Percentiles rank a stretch among this genome's conserved stretches.
Evolutionary conservation across 805 yeast species (phyloP).

Genomic region (Yamadazyma phyllophila): DNA sequence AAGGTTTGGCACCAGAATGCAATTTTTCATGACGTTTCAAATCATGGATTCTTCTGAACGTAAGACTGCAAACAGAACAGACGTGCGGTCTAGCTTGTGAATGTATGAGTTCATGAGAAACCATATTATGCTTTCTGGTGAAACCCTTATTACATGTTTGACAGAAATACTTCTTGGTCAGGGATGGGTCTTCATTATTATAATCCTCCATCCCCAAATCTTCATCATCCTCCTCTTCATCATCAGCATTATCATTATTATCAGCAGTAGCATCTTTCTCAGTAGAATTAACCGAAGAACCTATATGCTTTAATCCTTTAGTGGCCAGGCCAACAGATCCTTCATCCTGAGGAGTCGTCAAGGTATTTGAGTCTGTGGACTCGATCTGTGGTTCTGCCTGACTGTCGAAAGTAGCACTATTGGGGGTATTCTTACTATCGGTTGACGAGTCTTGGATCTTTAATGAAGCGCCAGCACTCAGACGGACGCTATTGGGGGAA

Average conservation of each 20-base stretch:
- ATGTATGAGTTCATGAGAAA: slow-evolving; percentile 69
- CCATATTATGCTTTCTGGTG: slow-evolving; percentile 72
- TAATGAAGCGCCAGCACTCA: background rate
- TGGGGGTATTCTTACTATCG: background rate
- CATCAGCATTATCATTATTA: slow-evolving; percentile 1
- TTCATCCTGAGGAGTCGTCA: background rate
- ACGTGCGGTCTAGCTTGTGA: slow-evolving; percentile 60
- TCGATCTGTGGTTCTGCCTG: background rate
- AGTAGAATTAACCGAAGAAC: background rate
- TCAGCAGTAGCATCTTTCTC: background rate
- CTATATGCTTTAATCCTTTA: background rate
- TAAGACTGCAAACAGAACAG: slow-evolving; percentile 59
- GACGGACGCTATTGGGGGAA: background rate
- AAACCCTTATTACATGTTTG: slow-evolving; percentile 61
- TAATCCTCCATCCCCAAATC: slow-evolving; percentile 2
- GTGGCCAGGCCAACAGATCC: background rate
- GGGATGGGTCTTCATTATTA: too few species aligned
- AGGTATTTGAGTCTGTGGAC: background rate
- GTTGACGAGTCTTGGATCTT: background rate
- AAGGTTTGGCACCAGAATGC: slow-evolving; percentile 77
- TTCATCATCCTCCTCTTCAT: slow-evolving; percentile 1
- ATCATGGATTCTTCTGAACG: slow-evolving; percentile 73
- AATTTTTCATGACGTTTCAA: slow-evolving; percentile 71
- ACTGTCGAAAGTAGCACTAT: background rate
- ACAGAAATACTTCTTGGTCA: slow-evolving; percentile 35